Percentiles rank a stretch among this genome's conserved stretches.
phyloP scores from a whole-genome alignment of 495 filamentous ascomycete species.

The Podospora conica region DNA sequence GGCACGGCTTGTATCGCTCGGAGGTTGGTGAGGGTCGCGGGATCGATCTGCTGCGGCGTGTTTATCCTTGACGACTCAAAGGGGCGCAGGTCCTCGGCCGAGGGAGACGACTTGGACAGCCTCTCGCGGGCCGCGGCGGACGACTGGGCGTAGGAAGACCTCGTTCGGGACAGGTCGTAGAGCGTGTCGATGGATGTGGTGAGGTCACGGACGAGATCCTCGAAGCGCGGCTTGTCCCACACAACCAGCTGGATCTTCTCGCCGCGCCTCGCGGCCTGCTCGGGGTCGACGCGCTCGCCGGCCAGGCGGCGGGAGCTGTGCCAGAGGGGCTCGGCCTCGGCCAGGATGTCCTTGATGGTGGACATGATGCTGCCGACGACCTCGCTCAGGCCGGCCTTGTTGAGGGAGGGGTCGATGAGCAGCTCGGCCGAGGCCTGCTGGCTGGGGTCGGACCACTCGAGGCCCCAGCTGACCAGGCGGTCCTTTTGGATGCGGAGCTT shows the following conservation, averaged over 20 bases:
- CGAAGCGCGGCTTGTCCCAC: conserved; percentile 56
- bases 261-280: conserved; percentile 30
- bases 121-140: conserved; percentile 21
- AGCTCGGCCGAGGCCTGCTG: conserved; percentile 55
- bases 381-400: conserved; percentile 77
- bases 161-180: conserved; percentile 75
- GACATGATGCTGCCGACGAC: conserved; percentile 83
- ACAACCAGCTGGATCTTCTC: conserved; percentile 43
- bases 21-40: conserved; percentile 36
- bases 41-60: conserved; percentile 49
- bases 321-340: conserved; percentile 78
- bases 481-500: conserved; percentile 63
- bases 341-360: conserved; percentile 79
- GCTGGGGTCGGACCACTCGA: conserved; percentile 77
- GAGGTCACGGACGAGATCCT: conserved; percentile 68
- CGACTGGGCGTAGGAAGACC: conserved; percentile 41
- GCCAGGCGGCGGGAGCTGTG: conserved; percentile 40
- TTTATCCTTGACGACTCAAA: conserved; percentile 51
- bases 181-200: conserved; percentile 84
- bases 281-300: conserved; percentile 37
- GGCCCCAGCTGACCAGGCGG: conserved; percentile 77
- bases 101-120: conserved; percentile 22
- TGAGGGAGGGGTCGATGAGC: conserved; percentile 74
- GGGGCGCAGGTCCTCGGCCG: conserved; percentile 39
- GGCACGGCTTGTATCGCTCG: conserved; percentile 37